phyloP scores from a whole-genome alignment of 2,329 filamentous ascomycete species.

The Cladosporium sp. region DNA sequence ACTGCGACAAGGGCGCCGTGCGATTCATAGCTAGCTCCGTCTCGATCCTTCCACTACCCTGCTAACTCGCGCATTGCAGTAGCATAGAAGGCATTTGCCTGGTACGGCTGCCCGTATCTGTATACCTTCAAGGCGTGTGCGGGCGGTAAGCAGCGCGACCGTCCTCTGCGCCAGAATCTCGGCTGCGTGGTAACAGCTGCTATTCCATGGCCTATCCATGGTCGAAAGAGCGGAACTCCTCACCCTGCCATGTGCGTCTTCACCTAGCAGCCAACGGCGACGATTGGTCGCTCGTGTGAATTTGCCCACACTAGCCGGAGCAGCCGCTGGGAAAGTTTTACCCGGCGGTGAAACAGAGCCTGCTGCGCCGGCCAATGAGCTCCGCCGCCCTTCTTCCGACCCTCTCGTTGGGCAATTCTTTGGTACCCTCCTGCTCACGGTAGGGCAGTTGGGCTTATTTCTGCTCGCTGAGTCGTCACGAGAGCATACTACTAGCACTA shows the following conservation, averaged over 20 bases:
- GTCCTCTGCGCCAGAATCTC: no score
- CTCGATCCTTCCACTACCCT: neutral
- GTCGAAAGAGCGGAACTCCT: neutral
- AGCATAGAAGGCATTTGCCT: neutral
- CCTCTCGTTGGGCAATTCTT: slow-evolving; percentile 3
- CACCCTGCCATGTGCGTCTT: neutral
- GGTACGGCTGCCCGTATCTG: neutral
- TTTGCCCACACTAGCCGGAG: neutral
- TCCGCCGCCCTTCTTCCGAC: neutral
- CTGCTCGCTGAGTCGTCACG: neutral
- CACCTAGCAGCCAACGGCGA: neutral
- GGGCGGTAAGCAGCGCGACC: neutral
- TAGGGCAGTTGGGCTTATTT: neutral
- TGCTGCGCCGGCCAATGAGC: neutral
- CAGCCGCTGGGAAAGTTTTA: neutral
- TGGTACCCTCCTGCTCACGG: no score
- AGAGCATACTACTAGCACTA: neutral
- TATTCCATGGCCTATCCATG: neutral
- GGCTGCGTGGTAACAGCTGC: no score
- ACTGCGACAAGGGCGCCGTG: neutral
- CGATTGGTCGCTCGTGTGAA: neutral
- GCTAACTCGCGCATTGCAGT: slow-evolving; percentile 4
- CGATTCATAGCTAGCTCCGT: neutral
- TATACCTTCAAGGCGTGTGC: neutral
- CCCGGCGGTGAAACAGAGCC: neutral